phyloP scores from a whole-genome alignment of 148 eudicot species.

The Vaccinium myrtillus region DNA sequence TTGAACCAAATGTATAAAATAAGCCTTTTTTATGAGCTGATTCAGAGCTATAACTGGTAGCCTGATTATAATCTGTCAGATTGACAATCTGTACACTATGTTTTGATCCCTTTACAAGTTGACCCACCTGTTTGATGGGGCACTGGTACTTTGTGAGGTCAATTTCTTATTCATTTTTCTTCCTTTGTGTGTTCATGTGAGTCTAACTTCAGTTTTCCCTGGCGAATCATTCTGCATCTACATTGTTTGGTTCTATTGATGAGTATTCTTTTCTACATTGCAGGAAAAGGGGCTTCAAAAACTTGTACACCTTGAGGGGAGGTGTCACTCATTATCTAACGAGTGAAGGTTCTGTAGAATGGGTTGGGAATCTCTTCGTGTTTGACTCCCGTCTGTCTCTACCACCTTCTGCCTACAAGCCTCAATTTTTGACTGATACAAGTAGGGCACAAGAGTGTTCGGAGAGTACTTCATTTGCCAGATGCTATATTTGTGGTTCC shows the following conservation, averaged over 20 bases:
- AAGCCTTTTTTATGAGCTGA: not conserved
- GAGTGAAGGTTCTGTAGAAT: slow-evolving; percentile 71
- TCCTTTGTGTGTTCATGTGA: too few relatives aligned
- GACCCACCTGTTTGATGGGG: not conserved
- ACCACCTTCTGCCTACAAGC: slow-evolving; percentile 75
- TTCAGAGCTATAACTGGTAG: not conserved
- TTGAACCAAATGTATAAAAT: not conserved
- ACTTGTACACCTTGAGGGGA: slow-evolving; percentile 81
- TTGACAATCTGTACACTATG: not conserved
- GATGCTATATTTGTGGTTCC: slow-evolving; percentile 77
- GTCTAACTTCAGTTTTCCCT: not conserved
- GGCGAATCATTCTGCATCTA: not conserved
- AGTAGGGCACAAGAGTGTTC: slow-evolving; percentile 26
- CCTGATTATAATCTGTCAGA: not conserved
- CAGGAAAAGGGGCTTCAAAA: slow-evolving; percentile 80
- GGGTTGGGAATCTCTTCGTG: slow-evolving; percentile 91
- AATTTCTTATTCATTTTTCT: not conserved
- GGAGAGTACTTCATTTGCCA: slow-evolving; percentile 51
- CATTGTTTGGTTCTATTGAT: not conserved
- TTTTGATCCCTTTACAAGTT: not conserved
- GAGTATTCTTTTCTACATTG: not conserved
- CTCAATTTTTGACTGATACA: slow-evolving; percentile 36
- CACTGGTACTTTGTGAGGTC: not conserved
- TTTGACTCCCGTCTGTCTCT: slow-evolving; percentile 92
- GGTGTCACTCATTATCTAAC: slow-evolving; percentile 86